A percentile compares a stretch with the other conserved stretches of the same genome.
Conservation (phyloP, 148 eudicot genomes). For the Camellia granthamiana region DNA sequence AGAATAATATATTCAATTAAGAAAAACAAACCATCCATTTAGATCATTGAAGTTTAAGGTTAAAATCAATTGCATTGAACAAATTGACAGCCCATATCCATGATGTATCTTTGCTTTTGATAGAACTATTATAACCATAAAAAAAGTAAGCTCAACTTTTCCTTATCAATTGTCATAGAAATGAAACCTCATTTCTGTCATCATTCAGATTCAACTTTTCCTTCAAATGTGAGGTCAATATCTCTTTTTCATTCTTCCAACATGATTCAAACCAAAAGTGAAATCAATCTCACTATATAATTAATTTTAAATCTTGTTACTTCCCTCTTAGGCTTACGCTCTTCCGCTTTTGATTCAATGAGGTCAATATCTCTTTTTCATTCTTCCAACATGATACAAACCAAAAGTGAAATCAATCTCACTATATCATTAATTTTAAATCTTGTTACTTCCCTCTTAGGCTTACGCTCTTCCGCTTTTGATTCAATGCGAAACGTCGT, state of each 20-base stretch:
- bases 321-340: conserved; percentile 62
- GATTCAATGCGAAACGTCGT: conserved; percentile 62
- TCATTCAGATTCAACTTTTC: neutral
- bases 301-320: conserved; percentile 15
- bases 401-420: neutral
- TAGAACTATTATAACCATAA: too few species aligned
- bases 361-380: neutral
- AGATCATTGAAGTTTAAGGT: too few species aligned
- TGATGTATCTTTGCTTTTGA: too few species aligned
- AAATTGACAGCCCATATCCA: too few species aligned
- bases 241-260: neutral
- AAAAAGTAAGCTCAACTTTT: too few species aligned
- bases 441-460: conserved; percentile 51
- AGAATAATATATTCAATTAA: too few species aligned
- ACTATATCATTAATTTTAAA: neutral
- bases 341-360: too few species aligned
- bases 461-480: conserved; percentile 69
- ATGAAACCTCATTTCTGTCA: neutral
- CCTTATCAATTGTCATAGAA: neutral
- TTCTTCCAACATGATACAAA: neutral
- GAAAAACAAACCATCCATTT: too few species aligned
- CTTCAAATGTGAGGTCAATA: neutral
- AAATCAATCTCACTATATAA: neutral
- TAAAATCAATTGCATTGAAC: too few species aligned
- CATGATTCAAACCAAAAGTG: neutral